phyloP scores from a whole-genome alignment of 768 basidiomycete genomes.

The Steccherinum ochraceum region DNA sequence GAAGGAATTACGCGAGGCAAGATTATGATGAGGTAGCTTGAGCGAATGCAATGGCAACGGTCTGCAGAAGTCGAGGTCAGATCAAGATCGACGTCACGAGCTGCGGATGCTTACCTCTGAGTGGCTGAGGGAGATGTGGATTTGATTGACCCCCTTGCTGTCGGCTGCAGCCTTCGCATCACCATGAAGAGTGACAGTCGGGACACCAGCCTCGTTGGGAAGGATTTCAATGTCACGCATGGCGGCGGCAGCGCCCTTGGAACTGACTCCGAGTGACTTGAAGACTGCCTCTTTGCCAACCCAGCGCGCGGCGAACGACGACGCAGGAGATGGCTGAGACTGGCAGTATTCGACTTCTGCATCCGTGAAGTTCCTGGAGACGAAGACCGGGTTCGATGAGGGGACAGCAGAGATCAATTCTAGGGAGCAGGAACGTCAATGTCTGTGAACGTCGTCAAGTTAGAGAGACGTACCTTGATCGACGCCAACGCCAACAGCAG shows the following conservation, averaged over 20 bases:
- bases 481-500: constrained; percentile 75
- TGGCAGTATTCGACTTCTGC: constrained; percentile 83
- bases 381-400: constrained; percentile 80
- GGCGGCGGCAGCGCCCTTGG: constrained; percentile 89
- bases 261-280: constrained; percentile 87
- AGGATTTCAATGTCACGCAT: constrained; percentile 98
- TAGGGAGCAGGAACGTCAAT: constrained; percentile 20
- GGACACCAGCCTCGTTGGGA: constrained; percentile 71
- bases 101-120: constrained; percentile 64
- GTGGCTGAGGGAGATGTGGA: constrained; percentile 87
- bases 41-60: constrained; percentile 82
- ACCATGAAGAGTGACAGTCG: constrained; percentile 70
- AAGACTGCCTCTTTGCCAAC: constrained; percentile 96
- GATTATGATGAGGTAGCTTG: constrained; percentile 47
- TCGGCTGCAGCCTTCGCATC: constrained; percentile 73
- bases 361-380: constrained; percentile 89
- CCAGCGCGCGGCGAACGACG: constrained; percentile 97
- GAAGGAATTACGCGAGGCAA: not conserved
- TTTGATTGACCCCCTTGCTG: constrained; percentile 62
- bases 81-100: constrained; percentile 9
- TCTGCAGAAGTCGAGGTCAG: constrained; percentile 35
- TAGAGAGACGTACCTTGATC: constrained; percentile 63
- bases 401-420: constrained; percentile 93
- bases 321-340: constrained; percentile 75
- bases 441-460: constrained; percentile 7